A percentile compares a stretch with the other conserved stretches of the same genome.
These are phyloP conservation scores for Russula sp. DNA, from an alignment of 768 basidiomycete species.

Conservation along the genomic window DNA sequence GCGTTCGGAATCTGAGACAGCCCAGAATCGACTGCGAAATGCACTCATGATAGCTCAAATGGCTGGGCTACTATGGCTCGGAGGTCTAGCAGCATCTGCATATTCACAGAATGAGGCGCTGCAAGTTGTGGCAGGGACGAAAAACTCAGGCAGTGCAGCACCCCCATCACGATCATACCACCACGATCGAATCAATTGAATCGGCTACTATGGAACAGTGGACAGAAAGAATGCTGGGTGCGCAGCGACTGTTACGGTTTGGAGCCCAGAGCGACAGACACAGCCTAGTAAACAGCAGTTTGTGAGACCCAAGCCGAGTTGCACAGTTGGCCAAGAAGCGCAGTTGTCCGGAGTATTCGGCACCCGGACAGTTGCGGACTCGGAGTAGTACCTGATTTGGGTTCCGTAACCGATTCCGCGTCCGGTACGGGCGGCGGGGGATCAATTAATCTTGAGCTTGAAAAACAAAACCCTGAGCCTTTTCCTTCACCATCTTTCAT, in stretches of 20 bases:
- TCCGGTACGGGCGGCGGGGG: slow-evolving; percentile 1
- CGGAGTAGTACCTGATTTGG: slow-evolving; percentile 1
- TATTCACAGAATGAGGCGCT: neutral
- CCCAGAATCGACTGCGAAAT: neutral
- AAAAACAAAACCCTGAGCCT: neutral
- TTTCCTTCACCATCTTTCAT: neutral
- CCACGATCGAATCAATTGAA: neutral
- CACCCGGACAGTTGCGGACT: neutral
- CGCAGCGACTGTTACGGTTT: neutral
- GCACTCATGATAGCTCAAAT: neutral
- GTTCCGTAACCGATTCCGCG: neutral
- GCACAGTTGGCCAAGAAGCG: slow-evolving; percentile 5
- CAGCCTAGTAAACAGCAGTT: neutral
- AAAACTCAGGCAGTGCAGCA: neutral
- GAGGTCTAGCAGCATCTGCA: neutral
- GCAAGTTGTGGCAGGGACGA: neutral
- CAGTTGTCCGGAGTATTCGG: neutral
- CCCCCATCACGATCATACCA: neutral
- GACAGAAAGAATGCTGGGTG: neutral
- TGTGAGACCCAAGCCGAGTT: neutral
- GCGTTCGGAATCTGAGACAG: neutral
- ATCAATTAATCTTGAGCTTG: neutral
- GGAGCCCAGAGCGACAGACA: too few relatives aligned
- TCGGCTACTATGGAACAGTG: neutral
- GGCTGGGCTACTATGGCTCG: neutral